A percentile compares a stretch with the other conserved stretches of the same genome.
These are phyloP conservation scores for Incumbomyces lentus DNA, from an alignment of 2,329 filamentous ascomycete species.

Conservation along the genomic window DNA sequence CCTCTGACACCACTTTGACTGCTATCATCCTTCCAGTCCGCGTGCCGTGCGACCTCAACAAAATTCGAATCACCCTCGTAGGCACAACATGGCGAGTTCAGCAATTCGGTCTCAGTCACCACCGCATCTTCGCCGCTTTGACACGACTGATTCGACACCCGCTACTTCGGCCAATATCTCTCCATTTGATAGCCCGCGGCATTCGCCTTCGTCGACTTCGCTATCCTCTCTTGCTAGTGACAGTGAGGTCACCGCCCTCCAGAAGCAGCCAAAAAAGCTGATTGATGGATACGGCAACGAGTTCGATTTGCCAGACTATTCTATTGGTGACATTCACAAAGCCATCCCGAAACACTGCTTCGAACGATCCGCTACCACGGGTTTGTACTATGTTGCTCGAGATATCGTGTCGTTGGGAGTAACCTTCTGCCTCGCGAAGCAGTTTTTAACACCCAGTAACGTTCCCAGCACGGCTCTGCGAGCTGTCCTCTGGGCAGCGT, in stretches of 20 bases:
- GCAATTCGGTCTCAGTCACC: conserved; percentile 31
- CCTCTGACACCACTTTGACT: conserved; percentile 4
- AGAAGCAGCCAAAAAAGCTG: conserved; percentile 46
- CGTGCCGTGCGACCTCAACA: conserved; percentile 2
- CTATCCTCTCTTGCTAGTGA: conserved; percentile 77
- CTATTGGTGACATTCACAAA: conserved; percentile 93
- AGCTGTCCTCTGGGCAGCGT: conserved; percentile 53
- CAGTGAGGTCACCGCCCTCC: conserved; percentile 37
- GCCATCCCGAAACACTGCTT: conserved; percentile 98
- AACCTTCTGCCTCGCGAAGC: conserved; percentile 83
- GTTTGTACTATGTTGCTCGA: conserved; percentile 73
- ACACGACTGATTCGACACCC: conserved; percentile 45
- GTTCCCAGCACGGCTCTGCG: conserved; percentile 61
- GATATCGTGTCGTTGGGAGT: conserved; percentile 62
- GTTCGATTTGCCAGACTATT: conserved; percentile 88
- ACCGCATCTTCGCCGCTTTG: conserved; percentile 41
- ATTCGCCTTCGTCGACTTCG: conserved; percentile 73
- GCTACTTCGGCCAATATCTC: conserved; percentile 45
- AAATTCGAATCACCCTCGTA: background rate
- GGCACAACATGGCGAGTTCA: conserved; percentile 40
- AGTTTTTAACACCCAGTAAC: conserved; percentile 74
- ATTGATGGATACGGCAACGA: conserved; percentile 90
- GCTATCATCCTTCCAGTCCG: background rate
- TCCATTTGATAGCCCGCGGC: conserved; percentile 49
- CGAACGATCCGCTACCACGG: conserved; percentile 66